Evolutionary conservation across 192 early-diverging fungal genomes (phyloP), one percentile per base, ranked within the genome.

Genomic region (Coemansia biformis): DNA sequence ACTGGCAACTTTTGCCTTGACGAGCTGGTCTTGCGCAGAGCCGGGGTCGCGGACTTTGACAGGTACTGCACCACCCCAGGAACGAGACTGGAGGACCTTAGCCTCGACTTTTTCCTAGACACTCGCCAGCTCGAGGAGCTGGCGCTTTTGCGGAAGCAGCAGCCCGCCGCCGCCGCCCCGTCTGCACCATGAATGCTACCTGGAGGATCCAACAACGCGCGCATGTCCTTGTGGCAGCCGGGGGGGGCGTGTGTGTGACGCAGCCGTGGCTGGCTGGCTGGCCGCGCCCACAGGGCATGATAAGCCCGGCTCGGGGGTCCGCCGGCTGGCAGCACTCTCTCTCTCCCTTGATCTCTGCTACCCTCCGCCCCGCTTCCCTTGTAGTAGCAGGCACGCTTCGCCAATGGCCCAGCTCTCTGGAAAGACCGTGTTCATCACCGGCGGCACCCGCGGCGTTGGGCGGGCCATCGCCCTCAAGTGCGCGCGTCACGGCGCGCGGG

Each of bases 1-100:
- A 73, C 76, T 0, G 86, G 84, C 50, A 78, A 90, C 40, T 86
- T 90, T 57, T 76, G 77, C 40, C 78, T 92, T n/a, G 90, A 92
- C 55, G 87, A 89, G 71, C 46, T 82, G 43, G 66, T 92, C 24
- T 73, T 92, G 59, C 74, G 87, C 58, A 68, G 77, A 46, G 56
- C 74, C 24, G 87, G 89, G 37, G 78, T 86, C 44, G 82, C 73
- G 0, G 70, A 89, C 59, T 81, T 92, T 75, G 79, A 76, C 29
- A 54, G 78, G 50, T 92, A 89, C 75, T 68, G 76, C 47, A 67
- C 73, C 29, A 76, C 71, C 10, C 78, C 83, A 5, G 81, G 80
- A 4, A 62, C 71, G 8, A 49, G 52, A 11, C 67, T 66, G 9
- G 70, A 67, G 12, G 77, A 88, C 30, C 70, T 89, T 43, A 58